These are phyloP conservation scores for Periconia digitata DNA, from an alignment of 2,329 filamentous ascomycete genomes.

Conservation along the genomic window DNA sequence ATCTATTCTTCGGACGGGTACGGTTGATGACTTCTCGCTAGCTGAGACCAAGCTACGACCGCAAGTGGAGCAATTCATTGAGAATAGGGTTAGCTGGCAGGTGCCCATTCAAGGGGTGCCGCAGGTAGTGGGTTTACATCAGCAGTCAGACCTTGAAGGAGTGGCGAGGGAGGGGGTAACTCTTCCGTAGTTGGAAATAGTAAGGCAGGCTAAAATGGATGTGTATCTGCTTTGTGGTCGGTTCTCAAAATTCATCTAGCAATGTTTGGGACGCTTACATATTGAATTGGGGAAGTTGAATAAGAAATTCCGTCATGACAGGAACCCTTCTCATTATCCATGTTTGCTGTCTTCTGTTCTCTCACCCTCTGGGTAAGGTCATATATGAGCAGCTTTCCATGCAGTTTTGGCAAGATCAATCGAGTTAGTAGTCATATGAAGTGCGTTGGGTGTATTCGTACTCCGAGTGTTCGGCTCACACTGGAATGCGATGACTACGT, in stretches of 20 bases:
- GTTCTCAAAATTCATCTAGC: not conserved
- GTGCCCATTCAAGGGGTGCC: not conserved
- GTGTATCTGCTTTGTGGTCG: not conserved
- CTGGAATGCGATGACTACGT: too few relatives aligned
- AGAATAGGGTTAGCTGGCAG: slow-evolving; percentile 55
- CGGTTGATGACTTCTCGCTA: slow-evolving; percentile 62
- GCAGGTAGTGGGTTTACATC: not conserved
- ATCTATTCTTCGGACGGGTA: slow-evolving; percentile 59
- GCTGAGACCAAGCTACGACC: slow-evolving; percentile 61
- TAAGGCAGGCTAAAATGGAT: not conserved
- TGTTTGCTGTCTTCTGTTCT: too few relatives aligned
- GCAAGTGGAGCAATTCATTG: slow-evolving; percentile 54
- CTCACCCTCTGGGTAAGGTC: too few relatives aligned
- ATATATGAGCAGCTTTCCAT: too few relatives aligned
- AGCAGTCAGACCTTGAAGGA: not conserved
- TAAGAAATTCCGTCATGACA: too few relatives aligned
- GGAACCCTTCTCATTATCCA: too few relatives aligned
- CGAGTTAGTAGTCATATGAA: too few relatives aligned
- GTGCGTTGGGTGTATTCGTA: too few relatives aligned
- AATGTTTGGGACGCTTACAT: too few relatives aligned
- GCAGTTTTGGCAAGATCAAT: too few relatives aligned
- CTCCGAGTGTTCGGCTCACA: too few relatives aligned
- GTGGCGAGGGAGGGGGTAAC: not conserved
- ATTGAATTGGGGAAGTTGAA: too few relatives aligned
- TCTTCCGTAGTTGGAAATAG: not conserved